phyloP scores from a whole-genome alignment of 495 filamentous ascomycete species.

The Tuber magnatum region DNA sequence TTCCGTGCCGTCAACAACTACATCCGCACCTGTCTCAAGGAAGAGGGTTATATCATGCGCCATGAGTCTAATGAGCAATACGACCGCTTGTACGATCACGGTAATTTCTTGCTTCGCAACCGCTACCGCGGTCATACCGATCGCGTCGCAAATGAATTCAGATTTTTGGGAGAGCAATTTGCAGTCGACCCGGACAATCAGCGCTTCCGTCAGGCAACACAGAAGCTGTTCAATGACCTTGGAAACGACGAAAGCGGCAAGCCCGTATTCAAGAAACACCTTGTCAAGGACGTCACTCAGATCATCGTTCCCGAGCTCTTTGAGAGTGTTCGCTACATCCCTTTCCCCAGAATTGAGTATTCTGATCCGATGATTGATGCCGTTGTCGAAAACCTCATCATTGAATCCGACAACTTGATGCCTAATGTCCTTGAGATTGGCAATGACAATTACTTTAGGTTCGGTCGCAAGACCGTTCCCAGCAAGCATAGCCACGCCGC shows the following conservation, averaged over 20 bases:
- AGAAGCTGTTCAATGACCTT: conserved; percentile 81
- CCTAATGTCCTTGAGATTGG: conserved; percentile 88
- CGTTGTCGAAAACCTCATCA: conserved; percentile 84
- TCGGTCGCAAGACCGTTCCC: conserved; percentile 76
- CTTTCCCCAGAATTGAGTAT: conserved; percentile 89
- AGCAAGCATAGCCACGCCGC: conserved; percentile 76
- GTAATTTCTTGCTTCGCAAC: conserved; percentile 78
- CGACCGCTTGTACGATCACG: conserved; percentile 76
- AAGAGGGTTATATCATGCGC: conserved; percentile 85
- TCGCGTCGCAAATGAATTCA: conserved; percentile 78
- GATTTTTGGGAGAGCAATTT: conserved; percentile 83
- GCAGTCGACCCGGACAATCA: conserved; percentile 80
- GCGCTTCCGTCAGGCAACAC: conserved; percentile 62
- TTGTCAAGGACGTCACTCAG: conserved; percentile 78
- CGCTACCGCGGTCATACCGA: conserved; percentile 84
- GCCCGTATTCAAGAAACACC: conserved; percentile 79
- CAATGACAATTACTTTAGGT: conserved; percentile 91
- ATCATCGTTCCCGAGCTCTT: conserved; percentile 80
- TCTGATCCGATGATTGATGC: conserved; percentile 78
- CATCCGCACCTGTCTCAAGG: conserved; percentile 73
- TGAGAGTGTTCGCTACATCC: conserved; percentile 83
- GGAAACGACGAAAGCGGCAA: conserved; percentile 80
- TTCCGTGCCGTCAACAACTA: conserved; percentile 72
- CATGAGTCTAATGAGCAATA: conserved; percentile 75
- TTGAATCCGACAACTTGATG: conserved; percentile 95